Percentiles rank a stretch among this genome's conserved stretches.
phyloP scores from a whole-genome alignment of 495 filamentous ascomycete species.

The Neurospora sp. region DNA sequence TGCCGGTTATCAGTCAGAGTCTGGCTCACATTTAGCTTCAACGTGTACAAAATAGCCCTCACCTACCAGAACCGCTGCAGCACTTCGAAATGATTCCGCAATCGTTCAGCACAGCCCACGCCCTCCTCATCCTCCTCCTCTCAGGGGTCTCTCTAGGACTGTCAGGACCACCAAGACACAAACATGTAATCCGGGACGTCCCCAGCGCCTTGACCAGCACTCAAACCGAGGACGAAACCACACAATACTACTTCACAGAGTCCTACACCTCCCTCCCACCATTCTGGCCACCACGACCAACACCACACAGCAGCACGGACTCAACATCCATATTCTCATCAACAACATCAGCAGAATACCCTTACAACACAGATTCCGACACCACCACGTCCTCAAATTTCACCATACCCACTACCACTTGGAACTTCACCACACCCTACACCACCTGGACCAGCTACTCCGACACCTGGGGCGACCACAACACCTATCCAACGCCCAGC shows the following conservation, averaged over 20 bases:
- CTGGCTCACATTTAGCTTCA: neutral
- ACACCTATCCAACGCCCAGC: neutral
- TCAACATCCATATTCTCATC: neutral
- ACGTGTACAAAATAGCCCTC: neutral
- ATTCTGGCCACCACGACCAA: neutral
- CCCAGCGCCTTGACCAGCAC: neutral
- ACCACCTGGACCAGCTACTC: neutral
- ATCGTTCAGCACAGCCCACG: neutral
- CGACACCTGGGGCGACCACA: neutral
- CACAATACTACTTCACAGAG: neutral
- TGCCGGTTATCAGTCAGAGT: neutral
- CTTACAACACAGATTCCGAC: neutral
- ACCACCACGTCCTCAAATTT: neutral
- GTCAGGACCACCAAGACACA: neutral
- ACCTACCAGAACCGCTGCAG: neutral
- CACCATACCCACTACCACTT: neutral
- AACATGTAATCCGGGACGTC: neutral
- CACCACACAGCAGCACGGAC: neutral
- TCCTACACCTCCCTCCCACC: neutral
- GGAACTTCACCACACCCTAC: neutral
- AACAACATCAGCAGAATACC: neutral
- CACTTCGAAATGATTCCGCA: neutral
- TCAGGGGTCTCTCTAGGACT: neutral
- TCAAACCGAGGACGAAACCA: neutral
- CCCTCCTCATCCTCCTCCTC: neutral